phyloP scores from a whole-genome alignment of 1,284 basidiomycete species.

The Kalmanozyma brasiliensis region DNA sequence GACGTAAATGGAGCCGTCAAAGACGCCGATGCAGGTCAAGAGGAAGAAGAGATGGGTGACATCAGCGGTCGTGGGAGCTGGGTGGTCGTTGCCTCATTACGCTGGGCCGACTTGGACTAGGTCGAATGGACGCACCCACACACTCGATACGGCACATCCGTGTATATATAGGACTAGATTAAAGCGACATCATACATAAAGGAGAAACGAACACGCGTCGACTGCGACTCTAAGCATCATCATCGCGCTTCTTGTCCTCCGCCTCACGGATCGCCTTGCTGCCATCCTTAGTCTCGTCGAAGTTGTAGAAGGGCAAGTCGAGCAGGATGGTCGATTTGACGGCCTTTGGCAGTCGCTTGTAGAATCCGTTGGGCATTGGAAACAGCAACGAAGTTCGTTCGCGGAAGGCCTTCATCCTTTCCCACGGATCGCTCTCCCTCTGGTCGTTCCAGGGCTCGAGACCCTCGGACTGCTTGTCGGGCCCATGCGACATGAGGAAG shows the following conservation, averaged over 20 bases:
- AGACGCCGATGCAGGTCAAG: not conserved
- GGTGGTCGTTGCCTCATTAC: constrained; percentile 55
- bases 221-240: constrained; percentile 15
- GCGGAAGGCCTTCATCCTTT: constrained; percentile 55
- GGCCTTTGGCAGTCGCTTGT: constrained; percentile 72
- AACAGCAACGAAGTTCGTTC: constrained; percentile 75
- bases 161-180: not conserved
- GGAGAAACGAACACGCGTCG: constrained; percentile 12
- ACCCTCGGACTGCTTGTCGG: constrained; percentile 36
- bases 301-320: constrained; percentile 69
- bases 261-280: constrained; percentile 48
- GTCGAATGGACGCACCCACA: not conserved
- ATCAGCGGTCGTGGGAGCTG: constrained; percentile 57
- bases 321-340: constrained; percentile 75
- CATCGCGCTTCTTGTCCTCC: constrained; percentile 46
- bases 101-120: constrained; percentile 45
- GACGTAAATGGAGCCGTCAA: not conserved
- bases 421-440: constrained; percentile 57
- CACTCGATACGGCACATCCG: not conserved
- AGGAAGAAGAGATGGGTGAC: constrained; percentile 62
- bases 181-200: not conserved
- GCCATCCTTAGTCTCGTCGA: constrained; percentile 61
- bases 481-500: constrained; percentile 72
- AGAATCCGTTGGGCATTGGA: constrained; percentile 75
- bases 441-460: constrained; percentile 49